Evolutionary conservation across 1,284 basidiomycete species (phyloP).

Genomic region (Schizophyllum commune): DNA sequence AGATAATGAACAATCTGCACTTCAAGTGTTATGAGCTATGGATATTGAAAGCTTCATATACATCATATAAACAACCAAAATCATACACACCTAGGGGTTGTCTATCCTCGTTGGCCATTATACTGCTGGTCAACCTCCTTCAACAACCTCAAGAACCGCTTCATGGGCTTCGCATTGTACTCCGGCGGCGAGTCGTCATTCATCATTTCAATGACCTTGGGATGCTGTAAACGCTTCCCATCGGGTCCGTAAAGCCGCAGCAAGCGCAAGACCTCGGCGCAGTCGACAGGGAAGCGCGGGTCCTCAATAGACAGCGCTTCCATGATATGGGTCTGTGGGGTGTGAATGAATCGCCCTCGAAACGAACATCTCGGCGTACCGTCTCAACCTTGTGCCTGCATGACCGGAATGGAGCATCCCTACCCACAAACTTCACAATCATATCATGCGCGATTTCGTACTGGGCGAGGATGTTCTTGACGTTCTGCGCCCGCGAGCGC

Average conservation of each 20-base stretch:
- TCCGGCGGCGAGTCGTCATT: slow-evolving; percentile 31
- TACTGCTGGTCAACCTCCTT: slow-evolving; percentile 30
- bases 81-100: too few relatives aligned
- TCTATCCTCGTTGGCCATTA: background rate
- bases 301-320: slow-evolving; percentile 41
- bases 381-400: slow-evolving; percentile 21
- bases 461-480: slow-evolving; percentile 34
- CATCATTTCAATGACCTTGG: slow-evolving; percentile 41
- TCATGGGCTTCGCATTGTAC: slow-evolving; percentile 35
- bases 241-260: slow-evolving; percentile 48
- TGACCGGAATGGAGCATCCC: slow-evolving; percentile 28
- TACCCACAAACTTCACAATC: slow-evolving; percentile 33
- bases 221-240: slow-evolving; percentile 41
- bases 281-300: slow-evolving; percentile 21
- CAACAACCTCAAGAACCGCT: slow-evolving; percentile 40
- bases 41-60: too few relatives aligned
- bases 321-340: slow-evolving; percentile 44
- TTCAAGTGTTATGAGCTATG: too few relatives aligned
- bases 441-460: slow-evolving; percentile 39
- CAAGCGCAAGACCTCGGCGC: slow-evolving; percentile 43
- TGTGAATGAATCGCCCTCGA: slow-evolving; percentile 1
- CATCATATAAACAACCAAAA: too few relatives aligned
- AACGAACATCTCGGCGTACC: slow-evolving; percentile 19
- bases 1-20: too few relatives aligned
- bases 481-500: slow-evolving; percentile 31